These are phyloP conservation scores for Angomonas desouzai DNA, from an alignment of 208 protist genomes.

Conservation along the genomic window DNA sequence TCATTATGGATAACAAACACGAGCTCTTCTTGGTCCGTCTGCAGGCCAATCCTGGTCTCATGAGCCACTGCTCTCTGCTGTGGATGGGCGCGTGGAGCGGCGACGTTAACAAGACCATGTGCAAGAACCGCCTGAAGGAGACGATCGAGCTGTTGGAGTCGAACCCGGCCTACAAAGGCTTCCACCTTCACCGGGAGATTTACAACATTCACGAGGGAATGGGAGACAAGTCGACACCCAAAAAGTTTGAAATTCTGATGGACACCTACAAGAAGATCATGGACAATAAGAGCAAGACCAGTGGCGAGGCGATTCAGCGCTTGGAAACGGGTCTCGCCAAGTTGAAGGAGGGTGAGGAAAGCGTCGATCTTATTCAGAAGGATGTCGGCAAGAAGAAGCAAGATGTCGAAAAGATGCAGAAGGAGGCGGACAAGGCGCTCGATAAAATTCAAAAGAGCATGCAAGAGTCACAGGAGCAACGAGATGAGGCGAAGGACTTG, in stretches of 20 bases:
- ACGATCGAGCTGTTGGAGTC: constrained; percentile 66
- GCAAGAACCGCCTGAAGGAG: constrained; percentile 69
- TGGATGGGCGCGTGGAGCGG: constrained; percentile 94
- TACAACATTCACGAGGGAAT: constrained; percentile 80
- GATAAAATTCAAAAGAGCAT: constrained; percentile 94
- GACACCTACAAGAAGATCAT: constrained; percentile 81
- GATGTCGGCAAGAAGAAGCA: constrained; percentile 88
- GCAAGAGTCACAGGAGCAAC: constrained; percentile 91
- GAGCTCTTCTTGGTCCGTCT: constrained; percentile 84
- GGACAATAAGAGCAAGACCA: constrained; percentile 64
- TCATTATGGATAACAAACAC: constrained; percentile 93
- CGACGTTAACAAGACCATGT: constrained; percentile 81
- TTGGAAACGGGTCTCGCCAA: constrained; percentile 91
- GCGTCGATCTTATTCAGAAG: constrained; percentile 87
- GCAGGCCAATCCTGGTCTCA: constrained; percentile 94
- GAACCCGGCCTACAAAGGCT: constrained; percentile 62
- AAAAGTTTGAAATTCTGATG: constrained; percentile 83
- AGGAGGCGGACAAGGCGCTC: constrained; percentile 92
- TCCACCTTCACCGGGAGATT: constrained; percentile 81
- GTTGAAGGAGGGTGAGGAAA: constrained; percentile 91
- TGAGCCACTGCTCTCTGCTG: constrained; percentile 91
- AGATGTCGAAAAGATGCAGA: constrained; percentile 91
- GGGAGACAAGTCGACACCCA: constrained; percentile 61
- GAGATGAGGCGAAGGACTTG: constrained; percentile 85
- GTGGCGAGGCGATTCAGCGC: constrained; percentile 67